Evolutionary conservation across 495 filamentous ascomycete species (phyloP), one percentile per base, ranked within the genome.

Genomic region (Hypoxylon lienhwacheense): DNA sequence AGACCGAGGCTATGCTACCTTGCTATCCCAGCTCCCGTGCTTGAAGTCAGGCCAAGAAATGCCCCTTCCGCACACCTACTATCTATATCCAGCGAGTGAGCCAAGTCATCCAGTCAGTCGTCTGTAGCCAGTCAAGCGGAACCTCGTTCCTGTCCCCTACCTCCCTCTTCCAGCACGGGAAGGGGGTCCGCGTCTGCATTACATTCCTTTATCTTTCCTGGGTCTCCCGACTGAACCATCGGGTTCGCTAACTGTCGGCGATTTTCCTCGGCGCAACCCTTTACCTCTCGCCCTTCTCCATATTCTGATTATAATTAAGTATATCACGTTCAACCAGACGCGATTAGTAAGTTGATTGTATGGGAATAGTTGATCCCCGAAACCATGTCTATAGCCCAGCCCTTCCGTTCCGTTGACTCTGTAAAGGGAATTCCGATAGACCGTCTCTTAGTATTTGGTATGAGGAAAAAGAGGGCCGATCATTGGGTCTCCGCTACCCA

Each of bases 231-330:
- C 22, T 14, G 15, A 17, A 25, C 40, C 4, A 16, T 0, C 20
- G 6, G 17, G 22, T 26, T 5, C 33, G 17, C 35, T 12, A 15
- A 29, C 34, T n/a, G 17, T 29, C 24, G 36, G 19, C 5, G 16
- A 34, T 42, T 24, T 46, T n/a, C n/a, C 52, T 55, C 28, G 41
- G 31, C 47, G 41, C 40, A 36, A 31, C 50, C 46, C 15, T 61
- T 33, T 37, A 20, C 50, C n/a, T n/a, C n/a, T n/a, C n/a, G n/a
- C n/a, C n/a, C n/a, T n/a, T n/a, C n/a, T n/a, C n/a, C n/a, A n/a
- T n/a, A n/a, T n/a, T 42, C 34, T 34, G 12, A 61, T 56, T 61
- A 61, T 52, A 21, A 61, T 61, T 61, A 61, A 43, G 47, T 55
- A 11, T 47, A 37, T 43, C 11, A n/a, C n/a, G n/a, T n/a, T 37